Base-by-base conservation (phyloP, 2,329 filamentous ascomycete species). In the Hypomyces perniciosus region DNA sequence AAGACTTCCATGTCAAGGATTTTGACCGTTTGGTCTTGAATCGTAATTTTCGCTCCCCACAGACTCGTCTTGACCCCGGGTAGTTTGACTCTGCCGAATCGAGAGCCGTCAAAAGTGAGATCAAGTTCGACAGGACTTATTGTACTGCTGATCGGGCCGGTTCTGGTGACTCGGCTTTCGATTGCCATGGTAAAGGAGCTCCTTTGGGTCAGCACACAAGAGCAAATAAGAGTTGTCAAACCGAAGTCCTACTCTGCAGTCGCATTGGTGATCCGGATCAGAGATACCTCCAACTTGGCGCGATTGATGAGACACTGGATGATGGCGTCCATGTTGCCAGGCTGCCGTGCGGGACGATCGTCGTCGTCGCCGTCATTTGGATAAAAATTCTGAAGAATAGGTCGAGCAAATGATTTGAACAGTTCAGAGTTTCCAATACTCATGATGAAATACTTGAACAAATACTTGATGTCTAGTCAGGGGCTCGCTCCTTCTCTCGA, bases 181-280 rank as follows among this genome's bases (percentile, higher is more conserved):
- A 69, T 58, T 34, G 54, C 51, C 43, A 68, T 55, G 30, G 45
- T 54, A 44, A 65, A 68, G 26, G 65, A 61, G 26, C 65, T 70
- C 9, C 4, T 10, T 29, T 33, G 8, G 12, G 27, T 7, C 6
- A 28, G 8, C 6, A n/a, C 6, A 30, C 8, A 51, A 20, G 20
- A 20, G 20, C 20, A 20, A 20, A 20, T 20, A 20, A 20, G 2
- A 20, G 20, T 20, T 20, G 20, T 20, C 20, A 20, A 20, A 20
- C 20, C 20, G 20, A 20, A 20, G 20, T 20, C 65, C 48, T 55
- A 70, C 67, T 66, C 54, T 40, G 61, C 53, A 2, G 61, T 63
- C 5, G 62, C 58, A 31, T 62, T 48, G 5, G 58, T 61, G 42
- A 70, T 67, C 34, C 59, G 61, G 44, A 68, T 61, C 3, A 52